Percentiles rank a stretch among this genome's conserved stretches.
phyloP scores from a whole-genome alignment of 179 eudicot species.

The Spergularia azorica region DNA sequence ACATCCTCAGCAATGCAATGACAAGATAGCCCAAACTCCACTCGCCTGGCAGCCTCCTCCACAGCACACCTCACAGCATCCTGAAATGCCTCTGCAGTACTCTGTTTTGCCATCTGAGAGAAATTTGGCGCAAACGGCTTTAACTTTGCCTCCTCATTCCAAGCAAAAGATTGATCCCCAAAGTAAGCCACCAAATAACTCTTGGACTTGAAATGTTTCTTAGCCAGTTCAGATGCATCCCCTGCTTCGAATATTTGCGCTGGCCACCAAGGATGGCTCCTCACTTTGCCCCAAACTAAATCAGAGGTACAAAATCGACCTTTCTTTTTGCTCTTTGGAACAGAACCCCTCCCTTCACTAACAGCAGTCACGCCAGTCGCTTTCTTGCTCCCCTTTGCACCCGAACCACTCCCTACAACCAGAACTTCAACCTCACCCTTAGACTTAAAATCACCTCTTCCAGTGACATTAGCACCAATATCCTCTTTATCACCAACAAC shows the following conservation, averaged over 20 bases:
- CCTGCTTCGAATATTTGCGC: slow-evolving; percentile 36
- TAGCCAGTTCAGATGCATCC: slow-evolving; percentile 35
- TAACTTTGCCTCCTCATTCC: slow-evolving; percentile 32
- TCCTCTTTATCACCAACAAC: slow-evolving; percentile 10
- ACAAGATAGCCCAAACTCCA: slow-evolving; percentile 41
- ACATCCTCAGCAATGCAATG: slow-evolving; percentile 34
- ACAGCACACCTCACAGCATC: slow-evolving; percentile 40
- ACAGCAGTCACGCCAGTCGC: not conserved
- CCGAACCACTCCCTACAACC: not conserved
- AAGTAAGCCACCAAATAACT: slow-evolving; percentile 37
- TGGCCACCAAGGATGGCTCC: slow-evolving; percentile 50
- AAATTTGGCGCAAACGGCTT: slow-evolving; percentile 37
- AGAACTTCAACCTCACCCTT: slow-evolving; percentile 5
- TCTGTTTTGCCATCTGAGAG: slow-evolving; percentile 35
- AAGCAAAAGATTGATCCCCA: slow-evolving; percentile 44
- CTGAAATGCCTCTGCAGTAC: slow-evolving; percentile 32
- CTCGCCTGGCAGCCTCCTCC: slow-evolving; percentile 41
- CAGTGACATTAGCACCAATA: not conserved
- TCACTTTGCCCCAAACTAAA: slow-evolving; percentile 45
- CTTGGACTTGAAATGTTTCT: slow-evolving; percentile 29
- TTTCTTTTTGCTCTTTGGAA: slow-evolving; percentile 4
- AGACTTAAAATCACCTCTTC: no score
- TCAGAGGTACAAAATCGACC: slow-evolving; percentile 29
- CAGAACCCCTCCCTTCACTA: not conserved
- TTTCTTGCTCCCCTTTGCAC: slow-evolving; percentile 3